These are phyloP conservation scores for Tetracladium marchalianum DNA, from an alignment of 495 filamentous ascomycete species.

Conservation along the genomic window DNA sequence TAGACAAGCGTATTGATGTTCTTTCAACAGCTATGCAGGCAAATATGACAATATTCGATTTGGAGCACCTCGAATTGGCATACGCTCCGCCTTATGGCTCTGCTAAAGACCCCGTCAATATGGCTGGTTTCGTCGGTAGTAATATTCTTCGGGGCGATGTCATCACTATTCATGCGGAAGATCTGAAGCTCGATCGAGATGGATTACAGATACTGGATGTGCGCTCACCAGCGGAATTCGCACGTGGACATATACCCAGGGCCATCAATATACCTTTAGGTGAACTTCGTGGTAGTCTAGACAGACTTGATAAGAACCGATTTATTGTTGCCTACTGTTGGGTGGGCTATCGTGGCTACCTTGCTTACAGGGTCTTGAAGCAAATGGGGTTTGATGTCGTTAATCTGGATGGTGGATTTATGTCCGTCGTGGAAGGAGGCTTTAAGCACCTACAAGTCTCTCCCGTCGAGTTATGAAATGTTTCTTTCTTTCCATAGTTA, in stretches of 20 bases:
- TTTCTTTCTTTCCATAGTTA: too few relatives aligned
- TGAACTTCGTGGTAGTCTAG: constrained; percentile 12
- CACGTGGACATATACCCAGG: constrained; percentile 12
- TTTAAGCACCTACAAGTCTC: too few relatives aligned
- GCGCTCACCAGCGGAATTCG: constrained; percentile 16
- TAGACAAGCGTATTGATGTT: constrained; percentile 26
- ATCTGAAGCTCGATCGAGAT: constrained; percentile 8
- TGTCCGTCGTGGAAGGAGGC: constrained; percentile 5
- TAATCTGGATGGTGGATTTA: constrained; percentile 24
- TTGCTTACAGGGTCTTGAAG: constrained; percentile 23
- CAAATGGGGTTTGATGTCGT: constrained; percentile 22
- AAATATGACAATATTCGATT: constrained; percentile 22
- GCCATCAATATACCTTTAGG: constrained; percentile 19
- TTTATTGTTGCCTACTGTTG: constrained; percentile 17
- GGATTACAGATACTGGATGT: constrained; percentile 21
- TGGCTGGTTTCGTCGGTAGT: constrained; percentile 20
- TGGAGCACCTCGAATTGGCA: constrained; percentile 24
- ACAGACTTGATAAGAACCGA: constrained; percentile 12
- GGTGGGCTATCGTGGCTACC: constrained; percentile 22
- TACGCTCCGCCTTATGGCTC: constrained; percentile 26
- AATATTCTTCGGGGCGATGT: constrained; percentile 24
- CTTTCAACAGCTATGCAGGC: constrained; percentile 22
- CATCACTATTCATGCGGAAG: constrained; percentile 20
- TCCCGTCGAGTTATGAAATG: too few relatives aligned
- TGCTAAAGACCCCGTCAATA: constrained; percentile 27